phyloP scores from a whole-genome alignment of 2,329 filamentous ascomycete genomes.

The Coniochaeta ligniaria region DNA sequence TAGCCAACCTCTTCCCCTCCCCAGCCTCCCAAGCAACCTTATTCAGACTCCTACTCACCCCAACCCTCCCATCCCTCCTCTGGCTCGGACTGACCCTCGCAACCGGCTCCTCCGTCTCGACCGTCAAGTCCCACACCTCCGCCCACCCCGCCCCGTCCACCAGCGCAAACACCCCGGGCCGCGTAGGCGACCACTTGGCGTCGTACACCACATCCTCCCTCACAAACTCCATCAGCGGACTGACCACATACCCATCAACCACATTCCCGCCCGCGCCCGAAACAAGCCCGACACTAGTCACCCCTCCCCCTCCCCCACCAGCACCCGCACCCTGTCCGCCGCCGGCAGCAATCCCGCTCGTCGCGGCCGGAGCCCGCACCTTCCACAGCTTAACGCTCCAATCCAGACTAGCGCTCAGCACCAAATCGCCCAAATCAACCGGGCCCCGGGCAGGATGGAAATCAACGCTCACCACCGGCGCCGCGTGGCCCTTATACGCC shows the following conservation, averaged over 20 bases:
- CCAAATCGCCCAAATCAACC: conserved; percentile 88
- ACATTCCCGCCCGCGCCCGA: neutral
- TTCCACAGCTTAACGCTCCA: conserved; percentile 99
- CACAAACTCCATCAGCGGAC: conserved; percentile 80
- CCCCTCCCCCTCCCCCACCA: neutral
- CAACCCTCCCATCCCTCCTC: conserved; percentile 56
- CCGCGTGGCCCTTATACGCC: conserved; percentile 82
- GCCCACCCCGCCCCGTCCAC: conserved; percentile 89
- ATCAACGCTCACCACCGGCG: conserved; percentile 90
- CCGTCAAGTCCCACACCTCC: conserved; percentile 91
- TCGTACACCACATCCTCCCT: conserved; percentile 97
- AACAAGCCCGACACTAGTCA: neutral
- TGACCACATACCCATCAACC: conserved; percentile 29
- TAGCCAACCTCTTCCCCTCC: conserved; percentile 80
- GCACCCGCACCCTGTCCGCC: conserved; percentile 15
- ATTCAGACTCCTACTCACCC: conserved; percentile 82
- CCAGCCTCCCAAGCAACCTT: conserved; percentile 90
- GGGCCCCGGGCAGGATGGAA: conserved; percentile 92
- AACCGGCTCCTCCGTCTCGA: conserved; percentile 87
- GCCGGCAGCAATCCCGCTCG: conserved; percentile 35
- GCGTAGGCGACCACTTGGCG: conserved; percentile 88
- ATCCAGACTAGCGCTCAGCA: conserved; percentile 86
- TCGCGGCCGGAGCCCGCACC: conserved; percentile 55
- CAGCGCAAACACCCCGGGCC: conserved; percentile 88
- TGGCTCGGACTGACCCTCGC: conserved; percentile 68